Conservation (phyloP, 257 asterid genomes). For the Solanum pimpinellifolium region DNA sequence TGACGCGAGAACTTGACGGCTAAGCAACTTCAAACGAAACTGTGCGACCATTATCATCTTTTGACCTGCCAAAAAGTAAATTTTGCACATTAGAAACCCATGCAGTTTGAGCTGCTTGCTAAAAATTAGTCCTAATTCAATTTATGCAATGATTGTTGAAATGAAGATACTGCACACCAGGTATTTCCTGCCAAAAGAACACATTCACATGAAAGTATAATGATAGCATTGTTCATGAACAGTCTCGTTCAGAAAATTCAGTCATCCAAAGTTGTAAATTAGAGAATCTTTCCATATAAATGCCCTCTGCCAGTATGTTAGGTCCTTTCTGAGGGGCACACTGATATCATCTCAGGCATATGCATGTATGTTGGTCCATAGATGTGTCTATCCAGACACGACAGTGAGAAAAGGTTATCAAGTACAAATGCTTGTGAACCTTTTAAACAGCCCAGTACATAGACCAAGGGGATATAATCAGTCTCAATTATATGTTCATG, state of each 20-base stretch:
- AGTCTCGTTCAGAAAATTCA: background rate
- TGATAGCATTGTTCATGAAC: background rate
- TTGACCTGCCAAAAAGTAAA: conserved; percentile 36
- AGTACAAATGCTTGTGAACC: background rate
- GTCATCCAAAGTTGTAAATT: background rate
- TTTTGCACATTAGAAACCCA: background rate
- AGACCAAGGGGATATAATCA: background rate
- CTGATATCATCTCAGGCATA: background rate
- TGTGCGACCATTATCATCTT: conserved; percentile 20
- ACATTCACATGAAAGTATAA: background rate
- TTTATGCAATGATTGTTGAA: background rate
- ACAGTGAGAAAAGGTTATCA: background rate
- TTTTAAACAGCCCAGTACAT: background rate
- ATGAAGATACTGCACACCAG: background rate
- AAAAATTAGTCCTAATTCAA: background rate
- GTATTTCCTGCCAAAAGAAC: background rate
- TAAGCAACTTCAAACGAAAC: background rate
- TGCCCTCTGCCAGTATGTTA: background rate
- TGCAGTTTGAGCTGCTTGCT: background rate
- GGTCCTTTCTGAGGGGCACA: background rate
- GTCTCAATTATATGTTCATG: background rate
- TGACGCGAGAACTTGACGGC: background rate
- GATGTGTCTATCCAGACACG: background rate
- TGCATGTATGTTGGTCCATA: background rate
- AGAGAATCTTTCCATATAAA: background rate